Base-by-base conservation (phyloP, 352 stramenopile genomes). In the Globisporangium cederbergense region DNA sequence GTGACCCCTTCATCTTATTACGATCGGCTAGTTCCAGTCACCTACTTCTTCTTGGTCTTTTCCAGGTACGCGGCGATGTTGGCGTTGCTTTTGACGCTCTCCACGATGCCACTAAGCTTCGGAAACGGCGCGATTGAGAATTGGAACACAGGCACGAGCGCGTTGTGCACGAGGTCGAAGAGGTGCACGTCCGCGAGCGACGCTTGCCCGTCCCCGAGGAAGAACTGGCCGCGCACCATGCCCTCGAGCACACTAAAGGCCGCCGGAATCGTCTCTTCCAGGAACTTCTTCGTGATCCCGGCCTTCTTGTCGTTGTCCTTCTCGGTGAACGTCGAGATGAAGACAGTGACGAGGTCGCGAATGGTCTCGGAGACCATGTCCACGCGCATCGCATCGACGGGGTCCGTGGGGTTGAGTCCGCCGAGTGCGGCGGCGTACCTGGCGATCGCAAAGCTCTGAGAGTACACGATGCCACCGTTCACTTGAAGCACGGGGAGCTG, bases 401-500 rank as follows among this genome's bases (percentile, higher is more conserved):
- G 62, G 58, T 90, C 73, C 10, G 71, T 38, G 30, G 89, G 86
- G 62, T 89, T 90, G 10, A 94, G 50, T 0, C 82, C 83, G 20
- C 67, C 58, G 14, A 90, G 58, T 30, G 76, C 76, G 25, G 73
- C 81, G 2, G 77, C 79, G 54, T 89, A 90, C 7, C 79, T 72
- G 1, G 74, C 74, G 30, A 90, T 79, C n/a, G 80, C 81, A 53
- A 88, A 73, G 28, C 73, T 86, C 67, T 92, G 83, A 11, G 71
- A 62, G 67, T 83, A 92, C 14, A 62, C 74, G 4, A 42, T 72
- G 9, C 9, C 40, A 43, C 72, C 73, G 52, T 89, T 67, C 22
- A 88, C 70, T 9, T 86, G 53, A 5, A 92, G 60, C 30, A 78
- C 70, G 0, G 79, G 79, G 8, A 92, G 45, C 49, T 89, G 76